Conservation (phyloP, 2,329 filamentous ascomycete species). For the Aspergillus versicolor region DNA sequence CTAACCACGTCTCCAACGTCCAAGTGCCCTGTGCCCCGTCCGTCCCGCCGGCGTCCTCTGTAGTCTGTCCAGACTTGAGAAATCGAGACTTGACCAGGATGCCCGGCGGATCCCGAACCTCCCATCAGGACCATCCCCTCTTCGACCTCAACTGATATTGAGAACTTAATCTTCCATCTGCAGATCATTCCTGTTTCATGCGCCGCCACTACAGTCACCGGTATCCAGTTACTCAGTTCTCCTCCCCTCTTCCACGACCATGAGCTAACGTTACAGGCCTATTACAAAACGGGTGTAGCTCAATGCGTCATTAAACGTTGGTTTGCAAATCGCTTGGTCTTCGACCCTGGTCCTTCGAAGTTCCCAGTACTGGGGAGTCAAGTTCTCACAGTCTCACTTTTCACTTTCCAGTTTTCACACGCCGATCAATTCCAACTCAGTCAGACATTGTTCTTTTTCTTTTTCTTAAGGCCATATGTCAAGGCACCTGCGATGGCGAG, state of each 20-base stretch:
- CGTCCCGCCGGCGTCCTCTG: neutral
- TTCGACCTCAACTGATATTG: neutral
- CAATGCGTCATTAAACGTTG: neutral
- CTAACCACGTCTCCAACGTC: slow-evolving; percentile 1
- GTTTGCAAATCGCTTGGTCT: neutral
- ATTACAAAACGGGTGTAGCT: neutral
- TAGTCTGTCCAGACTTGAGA: neutral
- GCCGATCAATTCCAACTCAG: neutral
- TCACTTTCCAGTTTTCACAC: too few species aligned
- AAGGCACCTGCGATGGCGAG: neutral
- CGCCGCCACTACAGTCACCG: neutral
- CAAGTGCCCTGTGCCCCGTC: neutral
- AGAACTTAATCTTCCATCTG: slow-evolving; percentile 5
- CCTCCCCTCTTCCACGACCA: neutral
- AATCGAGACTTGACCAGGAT: neutral
- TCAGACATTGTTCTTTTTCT: neutral
- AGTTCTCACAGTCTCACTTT: too few species aligned
- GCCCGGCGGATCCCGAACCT: neutral
- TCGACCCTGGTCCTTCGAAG: neutral
- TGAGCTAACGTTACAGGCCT: neutral
- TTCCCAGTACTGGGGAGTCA: too few species aligned
- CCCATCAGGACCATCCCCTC: neutral
- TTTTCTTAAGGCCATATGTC: neutral
- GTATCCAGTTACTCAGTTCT: neutral
- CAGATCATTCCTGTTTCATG: slow-evolving; percentile 3